Evolutionary conservation across 2,329 filamentous ascomycete species (phyloP), one percentile per base, ranked within the genome.

Genomic region (Aspergillus sclerotialis): DNA sequence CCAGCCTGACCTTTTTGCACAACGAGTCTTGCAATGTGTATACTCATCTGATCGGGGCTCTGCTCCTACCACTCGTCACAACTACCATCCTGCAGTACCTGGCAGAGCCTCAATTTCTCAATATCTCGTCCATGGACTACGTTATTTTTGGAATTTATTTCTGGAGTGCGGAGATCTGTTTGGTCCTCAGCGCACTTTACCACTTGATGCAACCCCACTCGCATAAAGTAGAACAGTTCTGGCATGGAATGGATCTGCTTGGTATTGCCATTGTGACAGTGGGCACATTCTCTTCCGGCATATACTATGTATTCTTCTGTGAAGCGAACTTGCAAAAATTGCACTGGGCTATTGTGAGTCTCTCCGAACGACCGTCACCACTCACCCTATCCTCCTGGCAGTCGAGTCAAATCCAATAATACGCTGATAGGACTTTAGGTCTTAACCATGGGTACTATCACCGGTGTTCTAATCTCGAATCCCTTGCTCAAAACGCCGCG

Each of bases 21-120:
- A 44, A 48, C 24, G 43, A 48, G 38, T 27, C 44, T 30, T 40
- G 36, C 33, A 45, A 47, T 36, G 32, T 47, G 9, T 45, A 47
- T 28, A 40, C 40, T 28, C 43, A 46, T 34, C 42, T 46, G 19
- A 33, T 45, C 34, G 30, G 30, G 25, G 39, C 44, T 36, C 14
- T 43, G 11, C 21, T 46, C 33, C 34, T 46, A 37, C 42, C 33
- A 29, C 34, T 46, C 30, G 26, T 33, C 19, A 35, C 33, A 18
- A 35, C 23, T 24, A 24, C 27, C 26, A 39, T 40, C 15, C 15
- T 40, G 36, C 37, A 34, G 24, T 13, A 36, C 35, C 33, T 45
- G 7, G 24, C 21, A 23, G 28, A 38, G 28, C 35, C 35, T 35
- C 40, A 33, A 29, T 43, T 42, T 28, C 28, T 38, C 42, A 35